These are phyloP conservation scores for Amphibolis antarctica DNA, from an alignment of 106 monocot genomes.

Conservation along the genomic window DNA sequence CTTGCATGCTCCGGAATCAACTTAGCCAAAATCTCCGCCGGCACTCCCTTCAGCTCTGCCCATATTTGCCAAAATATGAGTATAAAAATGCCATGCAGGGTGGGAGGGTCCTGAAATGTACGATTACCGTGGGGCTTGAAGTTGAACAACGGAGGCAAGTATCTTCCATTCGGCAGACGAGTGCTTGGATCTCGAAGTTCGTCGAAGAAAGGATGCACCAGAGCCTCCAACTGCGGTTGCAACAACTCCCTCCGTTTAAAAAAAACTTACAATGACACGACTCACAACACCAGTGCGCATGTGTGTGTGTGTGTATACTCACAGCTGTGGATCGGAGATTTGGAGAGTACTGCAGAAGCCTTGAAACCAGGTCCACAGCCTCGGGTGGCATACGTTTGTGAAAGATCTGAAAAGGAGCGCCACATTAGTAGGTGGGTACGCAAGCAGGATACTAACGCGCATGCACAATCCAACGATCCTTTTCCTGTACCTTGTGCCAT, in stretches of 20 bases:
- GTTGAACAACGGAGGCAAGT: conserved; percentile 23
- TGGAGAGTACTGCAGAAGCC: conserved; percentile 30
- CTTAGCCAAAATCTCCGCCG: conserved; percentile 8
- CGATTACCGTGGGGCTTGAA: conserved; percentile 27
- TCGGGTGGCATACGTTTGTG: conserved; percentile 32
- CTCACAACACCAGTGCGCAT: too few species aligned
- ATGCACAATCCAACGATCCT: too few species aligned
- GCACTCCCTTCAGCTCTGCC: conserved; percentile 21
- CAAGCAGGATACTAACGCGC: too few species aligned
- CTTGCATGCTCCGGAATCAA: conserved; percentile 12
- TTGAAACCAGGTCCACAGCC: conserved; percentile 22
- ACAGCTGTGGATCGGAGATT: conserved; percentile 26
- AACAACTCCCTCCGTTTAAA: too few species aligned
- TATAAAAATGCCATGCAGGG: too few species aligned
- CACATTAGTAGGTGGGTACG: too few species aligned
- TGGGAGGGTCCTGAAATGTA: not conserved
- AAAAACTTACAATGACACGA: too few species aligned
- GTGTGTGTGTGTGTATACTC: too few species aligned
- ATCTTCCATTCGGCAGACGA: conserved; percentile 17
- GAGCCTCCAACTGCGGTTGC: conserved; percentile 16
- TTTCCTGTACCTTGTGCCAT: conserved; percentile 18
- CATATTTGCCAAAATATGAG: not conserved
- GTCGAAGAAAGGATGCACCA: conserved; percentile 21
- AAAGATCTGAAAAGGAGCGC: conserved; percentile 12
- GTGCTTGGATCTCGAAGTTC: conserved; percentile 12